Percentiles rank a stretch among this genome's conserved stretches.
Conservation (phyloP, 768 basidiomycete genomes). For the Suillus clintonianus region DNA sequence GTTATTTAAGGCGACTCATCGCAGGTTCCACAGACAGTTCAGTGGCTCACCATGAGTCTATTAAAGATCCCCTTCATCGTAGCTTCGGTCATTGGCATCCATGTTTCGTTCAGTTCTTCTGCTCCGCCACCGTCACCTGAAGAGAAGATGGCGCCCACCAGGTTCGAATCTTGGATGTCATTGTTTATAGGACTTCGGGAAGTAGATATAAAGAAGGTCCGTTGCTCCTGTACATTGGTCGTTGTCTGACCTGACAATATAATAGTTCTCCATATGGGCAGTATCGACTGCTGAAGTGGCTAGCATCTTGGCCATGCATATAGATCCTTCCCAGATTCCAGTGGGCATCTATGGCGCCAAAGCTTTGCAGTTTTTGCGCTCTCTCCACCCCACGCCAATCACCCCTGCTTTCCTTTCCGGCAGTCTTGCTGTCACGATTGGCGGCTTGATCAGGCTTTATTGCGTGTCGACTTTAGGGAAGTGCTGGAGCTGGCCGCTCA, state of each 20-base stretch:
- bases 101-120: constrained; percentile 45
- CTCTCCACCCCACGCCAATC: background rate
- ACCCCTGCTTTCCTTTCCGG: constrained; percentile 18
- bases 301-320: background rate
- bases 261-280: constrained; percentile 23
- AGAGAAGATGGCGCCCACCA: constrained; percentile 23
- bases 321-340: background rate
- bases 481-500: constrained; percentile 30
- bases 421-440: constrained; percentile 14
- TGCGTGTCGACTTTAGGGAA: constrained; percentile 26
- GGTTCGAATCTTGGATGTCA: background rate
- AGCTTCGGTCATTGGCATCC: constrained; percentile 41
- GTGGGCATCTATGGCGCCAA: background rate
- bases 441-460: constrained; percentile 20
- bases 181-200: background rate
- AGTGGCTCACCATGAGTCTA: constrained; percentile 25
- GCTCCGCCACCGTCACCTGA: constrained; percentile 37
- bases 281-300: constrained; percentile 19
- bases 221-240: background rate
- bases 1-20: background rate
- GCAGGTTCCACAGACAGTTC: background rate
- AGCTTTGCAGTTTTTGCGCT: background rate
- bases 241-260: too few relatives aligned
- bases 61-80: constrained; percentile 45
- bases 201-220: background rate